Conservation (phyloP, 2,329 filamentous ascomycete species). For the Penicillium sp. region DNA sequence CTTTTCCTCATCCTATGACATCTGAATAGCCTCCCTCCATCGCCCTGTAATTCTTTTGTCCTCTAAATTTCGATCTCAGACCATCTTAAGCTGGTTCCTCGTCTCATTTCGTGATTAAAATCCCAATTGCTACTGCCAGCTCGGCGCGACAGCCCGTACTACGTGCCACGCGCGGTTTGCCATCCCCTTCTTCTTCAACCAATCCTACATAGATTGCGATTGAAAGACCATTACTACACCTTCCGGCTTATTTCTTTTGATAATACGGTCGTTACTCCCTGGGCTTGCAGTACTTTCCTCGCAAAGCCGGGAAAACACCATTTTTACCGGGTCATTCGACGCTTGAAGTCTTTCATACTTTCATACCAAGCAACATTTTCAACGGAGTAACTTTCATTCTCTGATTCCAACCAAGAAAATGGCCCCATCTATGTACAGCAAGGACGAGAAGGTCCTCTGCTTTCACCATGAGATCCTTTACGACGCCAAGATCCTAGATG, state of each 20-base stretch:
- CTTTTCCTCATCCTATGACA: neutral
- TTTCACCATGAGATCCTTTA: slow-evolving; percentile 98
- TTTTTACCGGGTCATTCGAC: neutral
- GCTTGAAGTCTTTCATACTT: neutral
- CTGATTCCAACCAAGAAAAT: slow-evolving; percentile 46
- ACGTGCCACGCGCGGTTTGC: neutral
- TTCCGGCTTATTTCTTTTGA: neutral
- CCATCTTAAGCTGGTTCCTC: slow-evolving; percentile 1
- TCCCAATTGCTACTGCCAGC: neutral
- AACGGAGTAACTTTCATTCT: neutral
- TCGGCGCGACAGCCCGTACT: neutral
- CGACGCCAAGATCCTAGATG: slow-evolving; percentile 91
- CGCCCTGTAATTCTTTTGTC: neutral
- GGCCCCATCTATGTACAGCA: slow-evolving; percentile 60
- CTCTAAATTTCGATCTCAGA: neutral
- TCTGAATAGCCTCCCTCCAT: neutral
- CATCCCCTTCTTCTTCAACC: neutral
- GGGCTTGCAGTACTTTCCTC: neutral
- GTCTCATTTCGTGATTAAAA: neutral
- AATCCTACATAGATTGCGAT: neutral
- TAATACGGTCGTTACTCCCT: too few relatives aligned
- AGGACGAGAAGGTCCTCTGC: slow-evolving; percentile 91
- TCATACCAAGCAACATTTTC: neutral
- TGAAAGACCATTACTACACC: neutral
- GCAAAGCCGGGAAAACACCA: neutral